A percentile compares a stretch with the other conserved stretches of the same genome.
Conservation (phyloP, 208 protist genomes). For the Leishmania tropica region DNA sequence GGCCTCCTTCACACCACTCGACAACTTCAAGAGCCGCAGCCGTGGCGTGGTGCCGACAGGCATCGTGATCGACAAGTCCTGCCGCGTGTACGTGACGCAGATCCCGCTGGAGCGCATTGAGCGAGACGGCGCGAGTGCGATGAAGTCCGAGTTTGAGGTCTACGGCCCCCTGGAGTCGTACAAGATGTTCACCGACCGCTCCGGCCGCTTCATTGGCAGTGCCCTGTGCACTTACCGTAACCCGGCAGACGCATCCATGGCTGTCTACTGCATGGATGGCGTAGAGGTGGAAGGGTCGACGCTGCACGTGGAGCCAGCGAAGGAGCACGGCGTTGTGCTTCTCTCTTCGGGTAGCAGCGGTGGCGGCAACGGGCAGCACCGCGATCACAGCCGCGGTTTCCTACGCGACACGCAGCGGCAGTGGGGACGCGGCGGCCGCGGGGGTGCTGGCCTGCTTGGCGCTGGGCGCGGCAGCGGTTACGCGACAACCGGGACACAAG, state of each 20-base stretch:
- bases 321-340: slow-evolving; percentile 86
- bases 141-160: slow-evolving; percentile 80
- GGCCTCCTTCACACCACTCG: slow-evolving; percentile 75
- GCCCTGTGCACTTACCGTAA: slow-evolving; percentile 90
- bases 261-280: slow-evolving; percentile 79
- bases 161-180: slow-evolving; percentile 89
- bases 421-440: slow-evolving; percentile 15
- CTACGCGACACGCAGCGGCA: slow-evolving; percentile 30
- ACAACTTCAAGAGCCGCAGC: slow-evolving; percentile 32
- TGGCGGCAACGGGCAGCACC: neutral
- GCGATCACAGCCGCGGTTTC: slow-evolving; percentile 36
- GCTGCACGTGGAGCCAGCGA: slow-evolving; percentile 69
- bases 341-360: slow-evolving; percentile 36
- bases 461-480: neutral
- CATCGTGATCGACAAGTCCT: slow-evolving; percentile 87
- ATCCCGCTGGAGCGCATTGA: slow-evolving; percentile 88
- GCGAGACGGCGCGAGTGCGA: slow-evolving; percentile 65
- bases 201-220: slow-evolving; percentile 82
- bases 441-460: slow-evolving; percentile 4
- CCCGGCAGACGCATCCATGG: slow-evolving; percentile 81
- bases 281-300: slow-evolving; percentile 57
- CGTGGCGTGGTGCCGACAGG: slow-evolving; percentile 45
- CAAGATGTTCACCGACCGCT: slow-evolving; percentile 86
- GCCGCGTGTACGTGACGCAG: slow-evolving; percentile 87
- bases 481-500: neutral